Percentiles rank a stretch among this genome's conserved stretches.
Conservation (phyloP, 1,284 basidiomycete species). For the Hymenochaete sp. region DNA sequence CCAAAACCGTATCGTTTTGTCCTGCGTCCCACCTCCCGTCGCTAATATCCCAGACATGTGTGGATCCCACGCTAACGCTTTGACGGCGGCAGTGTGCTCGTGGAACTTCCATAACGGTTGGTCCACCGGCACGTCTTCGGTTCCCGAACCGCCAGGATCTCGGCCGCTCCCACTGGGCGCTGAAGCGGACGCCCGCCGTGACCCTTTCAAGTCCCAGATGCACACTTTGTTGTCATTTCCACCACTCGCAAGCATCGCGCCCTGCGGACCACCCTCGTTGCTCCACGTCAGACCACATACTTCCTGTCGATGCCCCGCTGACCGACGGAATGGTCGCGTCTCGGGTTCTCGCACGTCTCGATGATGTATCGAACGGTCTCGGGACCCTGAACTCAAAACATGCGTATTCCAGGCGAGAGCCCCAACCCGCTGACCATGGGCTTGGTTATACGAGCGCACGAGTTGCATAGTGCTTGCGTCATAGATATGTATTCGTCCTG, state of each 20-base stretch:
- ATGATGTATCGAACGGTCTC: slow-evolving; percentile 87
- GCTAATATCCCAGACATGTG: slow-evolving; percentile 89
- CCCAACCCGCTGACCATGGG: slow-evolving; percentile 85
- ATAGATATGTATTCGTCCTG: slow-evolving; percentile 87
- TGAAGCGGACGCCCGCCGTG: slow-evolving; percentile 36
- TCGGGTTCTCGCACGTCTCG: slow-evolving; percentile 79
- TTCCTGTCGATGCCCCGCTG: slow-evolving; percentile 86
- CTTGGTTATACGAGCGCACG: slow-evolving; percentile 80
- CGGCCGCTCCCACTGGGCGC: slow-evolving; percentile 9
- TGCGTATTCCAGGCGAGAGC: slow-evolving; percentile 91
- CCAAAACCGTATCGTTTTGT: slow-evolving; percentile 97
- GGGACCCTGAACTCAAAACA: slow-evolving; percentile 84
- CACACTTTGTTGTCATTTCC: slow-evolving; percentile 99
- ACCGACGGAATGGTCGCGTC: slow-evolving; percentile 66
- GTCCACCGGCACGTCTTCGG: slow-evolving; percentile 38
- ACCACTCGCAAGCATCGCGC: slow-evolving; percentile 81
- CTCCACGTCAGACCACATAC: slow-evolving; percentile 97
- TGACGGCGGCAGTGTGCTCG: slow-evolving; percentile 94
- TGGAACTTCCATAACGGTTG: slow-evolving; percentile 89
- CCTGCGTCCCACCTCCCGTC: slow-evolving; percentile 95
- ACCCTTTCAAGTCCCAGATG: slow-evolving; percentile 83
- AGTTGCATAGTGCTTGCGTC: slow-evolving; percentile 78
- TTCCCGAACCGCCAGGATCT: too few relatives aligned
- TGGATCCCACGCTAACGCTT: slow-evolving; percentile 97
- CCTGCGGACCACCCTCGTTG: slow-evolving; percentile 43